Evolutionary conservation across 1,284 basidiomycete species (phyloP).

Genomic region (Papiliotrema nemorosa): DNA sequence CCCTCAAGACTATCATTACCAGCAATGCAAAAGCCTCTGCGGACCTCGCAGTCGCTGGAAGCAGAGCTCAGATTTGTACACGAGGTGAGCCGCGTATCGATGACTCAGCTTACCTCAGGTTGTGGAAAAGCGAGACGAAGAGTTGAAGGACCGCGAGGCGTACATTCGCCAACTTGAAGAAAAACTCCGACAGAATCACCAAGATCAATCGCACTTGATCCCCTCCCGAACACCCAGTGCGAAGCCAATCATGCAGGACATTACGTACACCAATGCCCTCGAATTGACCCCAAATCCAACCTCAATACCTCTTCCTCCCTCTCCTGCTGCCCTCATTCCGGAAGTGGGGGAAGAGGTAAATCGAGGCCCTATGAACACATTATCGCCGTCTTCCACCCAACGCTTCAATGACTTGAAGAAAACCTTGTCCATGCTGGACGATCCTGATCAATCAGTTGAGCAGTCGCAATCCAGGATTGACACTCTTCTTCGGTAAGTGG

Average conservation of each 20-base stretch:
- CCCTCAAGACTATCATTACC: slow-evolving; percentile 30
- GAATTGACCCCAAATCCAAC: neutral
- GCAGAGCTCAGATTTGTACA: slow-evolving; percentile 58
- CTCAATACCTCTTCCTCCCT: slow-evolving; percentile 5
- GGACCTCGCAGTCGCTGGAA: slow-evolving; percentile 77
- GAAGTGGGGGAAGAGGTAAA: neutral
- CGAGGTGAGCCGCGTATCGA: slow-evolving; percentile 13
- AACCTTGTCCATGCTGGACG: neutral
- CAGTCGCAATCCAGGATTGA: slow-evolving; percentile 7
- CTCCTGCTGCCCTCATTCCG: neutral
- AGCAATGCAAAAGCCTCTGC: slow-evolving; percentile 40
- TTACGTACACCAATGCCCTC: no score
- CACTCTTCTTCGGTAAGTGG: slow-evolving; percentile 12
- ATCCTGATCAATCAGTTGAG: neutral
- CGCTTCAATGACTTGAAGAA: slow-evolving; percentile 2
- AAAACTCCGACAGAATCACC: slow-evolving; percentile 43
- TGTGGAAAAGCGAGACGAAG: slow-evolving; percentile 74
- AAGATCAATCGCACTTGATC: slow-evolving; percentile 26
- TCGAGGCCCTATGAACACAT: no score
- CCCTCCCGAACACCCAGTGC: slow-evolving; percentile 34
- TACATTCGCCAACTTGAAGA: slow-evolving; percentile 76
- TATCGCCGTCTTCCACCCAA: slow-evolving; percentile 1
- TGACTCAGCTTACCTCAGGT: slow-evolving; percentile 51
- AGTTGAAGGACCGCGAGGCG: slow-evolving; percentile 73
- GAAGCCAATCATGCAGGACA: neutral